Evolutionary conservation across 257 asterid species (phyloP), one percentile per base, ranked within the genome.

Genomic region (Craterostigma plantagineum): DNA sequence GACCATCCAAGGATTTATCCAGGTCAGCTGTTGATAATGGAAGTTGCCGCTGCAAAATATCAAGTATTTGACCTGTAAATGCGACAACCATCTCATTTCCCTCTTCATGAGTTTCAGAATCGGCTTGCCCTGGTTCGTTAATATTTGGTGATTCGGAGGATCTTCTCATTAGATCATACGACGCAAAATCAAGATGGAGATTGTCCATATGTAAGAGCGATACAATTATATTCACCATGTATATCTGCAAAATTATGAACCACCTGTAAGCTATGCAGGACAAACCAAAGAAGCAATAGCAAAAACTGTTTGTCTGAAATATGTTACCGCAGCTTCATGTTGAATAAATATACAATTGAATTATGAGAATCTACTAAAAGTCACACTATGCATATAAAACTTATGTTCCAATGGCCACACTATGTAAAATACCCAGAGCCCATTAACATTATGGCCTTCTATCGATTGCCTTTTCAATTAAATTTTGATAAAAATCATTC

Each of bases 201-300:
- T 69, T 77, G 75, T 79, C 92, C 85, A 87, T 79, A 61, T 82
- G 71, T 45, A 87, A 67, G 48, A 82, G 92, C 45, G 98, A 82
- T 48, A 79, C 70, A 53, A 76, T 64, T 52, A 79, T 72, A 67
- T 79, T 87, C 74, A 75, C 93, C 83, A 70, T 62, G 63, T 82
- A 65, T 69, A 87, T 64, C 95, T 87, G 93, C 79, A 76, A 60
- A 33, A 50, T 50, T 51, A 17, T 52, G 64, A 42, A 54, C 48
- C 11, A 27, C 50, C 41, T 48, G 57, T 68, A 42, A 71, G 61
- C 56, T 49, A 53, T 35, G 14, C 46, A 38, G 55, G 53, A 53
- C 7, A 61, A 48, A 38, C 41, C 38, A 46, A 11, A 33, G 51
- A 37, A 41, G 43, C 18, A 43, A 38, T 45, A 39, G n/a, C n/a